Conservation (phyloP, 768 basidiomycete species). For the Nevesoporus exiguus region DNA sequence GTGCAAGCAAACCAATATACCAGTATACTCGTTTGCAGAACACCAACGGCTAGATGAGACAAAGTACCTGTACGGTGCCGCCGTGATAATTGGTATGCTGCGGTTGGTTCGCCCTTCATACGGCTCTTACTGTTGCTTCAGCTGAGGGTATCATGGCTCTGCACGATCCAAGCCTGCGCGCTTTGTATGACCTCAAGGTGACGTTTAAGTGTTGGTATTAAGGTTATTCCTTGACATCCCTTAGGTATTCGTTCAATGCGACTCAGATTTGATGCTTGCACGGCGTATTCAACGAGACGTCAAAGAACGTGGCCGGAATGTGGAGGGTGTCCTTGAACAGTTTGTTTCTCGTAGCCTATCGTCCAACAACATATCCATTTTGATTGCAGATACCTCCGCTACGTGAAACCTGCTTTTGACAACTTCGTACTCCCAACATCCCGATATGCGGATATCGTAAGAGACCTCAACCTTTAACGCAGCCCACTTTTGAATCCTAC, state of each 20-base stretch:
- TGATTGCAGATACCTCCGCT: slow-evolving; percentile 75
- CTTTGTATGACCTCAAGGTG: slow-evolving; percentile 90
- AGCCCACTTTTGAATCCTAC: not conserved
- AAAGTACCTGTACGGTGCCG: slow-evolving; percentile 90
- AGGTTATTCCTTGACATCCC: not conserved
- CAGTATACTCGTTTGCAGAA: slow-evolving; percentile 88
- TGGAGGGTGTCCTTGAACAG: slow-evolving; percentile 90
- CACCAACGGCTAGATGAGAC: slow-evolving; percentile 80
- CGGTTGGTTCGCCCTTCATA: not conserved
- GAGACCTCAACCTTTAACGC: slow-evolving; percentile 1
- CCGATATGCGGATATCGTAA: slow-evolving; percentile 84
- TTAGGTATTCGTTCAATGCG: slow-evolving; percentile 87
- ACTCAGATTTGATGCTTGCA: slow-evolving; percentile 96
- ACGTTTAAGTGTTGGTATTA: slow-evolving; percentile 3
- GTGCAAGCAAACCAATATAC: slow-evolving; percentile 82
- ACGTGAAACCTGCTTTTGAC: slow-evolving; percentile 93
- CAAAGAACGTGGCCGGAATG: slow-evolving; percentile 79
- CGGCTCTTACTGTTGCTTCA: slow-evolving; percentile 23
- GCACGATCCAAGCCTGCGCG: slow-evolving; percentile 72
- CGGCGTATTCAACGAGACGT: slow-evolving; percentile 86
- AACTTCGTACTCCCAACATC: slow-evolving; percentile 90
- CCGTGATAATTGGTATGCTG: slow-evolving; percentile 75
- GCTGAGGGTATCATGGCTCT: slow-evolving; percentile 93
- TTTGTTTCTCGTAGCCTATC: slow-evolving; percentile 31
- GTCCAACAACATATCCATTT: not conserved